These are phyloP conservation scores for Nannochloropsis granulata DNA, from an alignment of 108 stramenopile species.

Conservation along the genomic window DNA sequence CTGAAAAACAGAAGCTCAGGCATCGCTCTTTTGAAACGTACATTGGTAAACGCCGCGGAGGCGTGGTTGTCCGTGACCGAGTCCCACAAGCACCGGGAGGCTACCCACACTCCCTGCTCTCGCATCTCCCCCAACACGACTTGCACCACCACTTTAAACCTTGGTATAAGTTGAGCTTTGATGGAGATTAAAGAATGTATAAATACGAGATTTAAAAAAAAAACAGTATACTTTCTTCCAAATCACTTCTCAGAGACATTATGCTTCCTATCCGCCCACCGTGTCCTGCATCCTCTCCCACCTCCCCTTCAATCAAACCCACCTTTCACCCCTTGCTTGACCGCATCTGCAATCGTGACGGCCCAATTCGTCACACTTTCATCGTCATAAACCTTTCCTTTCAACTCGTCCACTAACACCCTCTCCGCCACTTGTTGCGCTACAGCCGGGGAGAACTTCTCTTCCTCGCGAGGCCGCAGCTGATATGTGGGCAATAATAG, in stretches of 20 bases:
- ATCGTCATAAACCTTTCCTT: slow-evolving; percentile 29
- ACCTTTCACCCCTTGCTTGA: slow-evolving; percentile 42
- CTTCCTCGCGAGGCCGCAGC: neutral
- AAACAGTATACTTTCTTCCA: neutral
- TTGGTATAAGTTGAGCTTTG: slow-evolving; percentile 21
- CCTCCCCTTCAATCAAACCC: slow-evolving; percentile 20
- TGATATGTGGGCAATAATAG: neutral
- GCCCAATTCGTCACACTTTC: slow-evolving; percentile 45
- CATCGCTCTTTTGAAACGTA: neutral
- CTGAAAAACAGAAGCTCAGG: no score
- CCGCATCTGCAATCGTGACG: slow-evolving; percentile 43
- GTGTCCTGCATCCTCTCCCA: neutral
- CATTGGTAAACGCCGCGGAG: slow-evolving; percentile 31
- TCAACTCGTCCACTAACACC: slow-evolving; percentile 26
- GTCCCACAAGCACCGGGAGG: slow-evolving; percentile 55
- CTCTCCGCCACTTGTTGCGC: slow-evolving; percentile 26
- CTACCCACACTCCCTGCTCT: slow-evolving; percentile 50
- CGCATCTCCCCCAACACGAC: slow-evolving; percentile 51
- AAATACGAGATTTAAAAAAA: neutral
- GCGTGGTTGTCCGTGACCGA: slow-evolving; percentile 53
- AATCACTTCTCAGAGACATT: neutral
- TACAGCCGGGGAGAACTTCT: slow-evolving; percentile 33
- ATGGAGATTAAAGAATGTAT: neutral
- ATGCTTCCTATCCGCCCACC: neutral
- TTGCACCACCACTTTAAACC: slow-evolving; percentile 52